Evolutionary conservation across 1,284 basidiomycete species (phyloP), one percentile per base, ranked within the genome.

Genomic region (Wolfiporia cocos): DNA sequence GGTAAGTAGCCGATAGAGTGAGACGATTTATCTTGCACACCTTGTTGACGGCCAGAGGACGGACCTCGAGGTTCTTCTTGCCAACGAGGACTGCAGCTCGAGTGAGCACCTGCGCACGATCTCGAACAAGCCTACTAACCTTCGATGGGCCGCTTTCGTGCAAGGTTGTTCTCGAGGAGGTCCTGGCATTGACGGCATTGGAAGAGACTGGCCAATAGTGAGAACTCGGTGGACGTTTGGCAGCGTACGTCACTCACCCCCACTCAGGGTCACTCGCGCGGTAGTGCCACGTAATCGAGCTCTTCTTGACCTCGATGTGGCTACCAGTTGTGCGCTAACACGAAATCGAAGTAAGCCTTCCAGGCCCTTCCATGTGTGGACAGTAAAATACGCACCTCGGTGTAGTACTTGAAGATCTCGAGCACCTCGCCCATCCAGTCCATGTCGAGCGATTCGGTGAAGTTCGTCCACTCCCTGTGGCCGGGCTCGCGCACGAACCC

Each of bases 221-320:
- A 10, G 39, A 57, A 46, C 49, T 41, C 20, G 21, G 41, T 21
- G 42, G 26, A 19, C 20, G 34, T 40, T 3, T n/a, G n/a, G n/a
- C n/a, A n/a, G n/a, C n/a, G n/a, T n/a, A n/a, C n/a, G n/a, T 20
- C 11, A 70, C 84, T 57, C 53, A 86, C 83, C 94, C 95, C 82
- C 92, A 99, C 65, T 96, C 92, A 0, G 95, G 95, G 66, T 99
- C 95, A 23, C 78, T 80, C 38, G 82, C 78, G 29, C 95, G 80
- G 67, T 97, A 98, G 68, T 99, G 96, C 94, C 96, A 99, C 18
- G 94, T 98, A 58, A 98, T 91, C 39, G 86, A 87, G 56, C 88
- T 91, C 75, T 95, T 94, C 78, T 99, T 99, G 62, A 89, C 74
- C 71, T 99, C 95, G 49, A 99, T 92, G 52, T 89, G 86, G 53